phyloP scores from a whole-genome alignment of 2,329 filamentous ascomycete species.

The Diaporthe sp. region DNA sequence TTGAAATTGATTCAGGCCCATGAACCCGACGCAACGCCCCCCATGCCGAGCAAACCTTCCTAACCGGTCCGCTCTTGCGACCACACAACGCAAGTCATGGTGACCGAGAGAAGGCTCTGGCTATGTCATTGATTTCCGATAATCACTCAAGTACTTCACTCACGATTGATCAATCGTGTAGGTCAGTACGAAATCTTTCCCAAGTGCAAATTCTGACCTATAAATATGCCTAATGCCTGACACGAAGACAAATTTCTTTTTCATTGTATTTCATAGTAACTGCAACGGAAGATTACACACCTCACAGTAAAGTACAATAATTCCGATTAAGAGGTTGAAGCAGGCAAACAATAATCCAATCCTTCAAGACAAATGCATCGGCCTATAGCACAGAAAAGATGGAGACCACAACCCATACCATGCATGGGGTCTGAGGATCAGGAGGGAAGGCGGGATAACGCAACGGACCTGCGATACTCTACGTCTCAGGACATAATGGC shows the following conservation, averaged over 20 bases:
- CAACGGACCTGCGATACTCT: neutral
- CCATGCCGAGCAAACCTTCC: neutral
- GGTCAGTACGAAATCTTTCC: rapidly evolving
- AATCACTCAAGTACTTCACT: neutral
- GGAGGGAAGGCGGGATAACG: neutral
- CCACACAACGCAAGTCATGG: neutral
- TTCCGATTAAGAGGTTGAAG: neutral
- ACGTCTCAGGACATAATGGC: neutral
- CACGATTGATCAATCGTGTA: neutral
- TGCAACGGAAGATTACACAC: neutral
- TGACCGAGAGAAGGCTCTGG: neutral
- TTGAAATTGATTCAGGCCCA: neutral
- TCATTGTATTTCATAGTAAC: neutral
- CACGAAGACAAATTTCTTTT: neutral
- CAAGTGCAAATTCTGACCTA: neutral
- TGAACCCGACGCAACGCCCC: neutral
- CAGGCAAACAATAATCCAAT: neutral
- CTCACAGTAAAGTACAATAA: neutral
- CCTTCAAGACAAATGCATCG: neutral
- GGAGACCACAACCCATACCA: neutral
- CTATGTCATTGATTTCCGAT: neutral
- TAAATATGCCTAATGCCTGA: neutral
- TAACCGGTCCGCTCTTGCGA: neutral
- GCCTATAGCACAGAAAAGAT: neutral
- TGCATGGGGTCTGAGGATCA: neutral